Percentiles rank a stretch among this genome's conserved stretches.
These are phyloP conservation scores for Diplodia intermedia DNA, from an alignment of 2,329 filamentous ascomycete species.

Conservation along the genomic window DNA sequence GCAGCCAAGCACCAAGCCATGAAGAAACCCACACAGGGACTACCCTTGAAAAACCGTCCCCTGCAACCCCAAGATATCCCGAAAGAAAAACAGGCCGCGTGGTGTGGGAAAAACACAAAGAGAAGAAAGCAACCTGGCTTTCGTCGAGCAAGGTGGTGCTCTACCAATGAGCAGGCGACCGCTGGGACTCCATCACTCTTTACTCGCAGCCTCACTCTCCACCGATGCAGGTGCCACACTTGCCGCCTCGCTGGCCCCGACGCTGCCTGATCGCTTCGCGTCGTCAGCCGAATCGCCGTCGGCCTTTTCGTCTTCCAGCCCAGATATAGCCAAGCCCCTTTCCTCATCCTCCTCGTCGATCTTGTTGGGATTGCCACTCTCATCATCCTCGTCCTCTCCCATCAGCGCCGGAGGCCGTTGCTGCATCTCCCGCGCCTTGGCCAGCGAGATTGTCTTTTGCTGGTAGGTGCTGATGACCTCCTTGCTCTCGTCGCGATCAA, in stretches of 20 bases:
- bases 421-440: conserved; percentile 85
- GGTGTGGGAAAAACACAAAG: not conserved
- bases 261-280: conserved; percentile 18
- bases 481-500: conserved; percentile 82
- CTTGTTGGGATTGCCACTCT: conserved; percentile 39
- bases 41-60: not conserved
- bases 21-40: conserved; percentile 16
- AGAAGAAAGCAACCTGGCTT: conserved; percentile 9
- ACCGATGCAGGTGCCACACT: conserved; percentile 11
- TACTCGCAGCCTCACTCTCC: conserved; percentile 17
- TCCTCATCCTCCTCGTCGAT: conserved; percentile 47
- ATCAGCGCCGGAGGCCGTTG: conserved; percentile 90
- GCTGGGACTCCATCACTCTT: conserved; percentile 17
- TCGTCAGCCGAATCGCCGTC: conserved; percentile 5
- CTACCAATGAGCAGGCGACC: not conserved
- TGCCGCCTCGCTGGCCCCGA: conserved; percentile 19
- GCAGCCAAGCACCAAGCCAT: conserved; percentile 9
- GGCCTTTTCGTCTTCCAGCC: conserved; percentile 41
- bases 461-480: conserved; percentile 91
- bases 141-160: not conserved
- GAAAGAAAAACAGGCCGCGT: conserved; percentile 4
- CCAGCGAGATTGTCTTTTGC: conserved; percentile 92
- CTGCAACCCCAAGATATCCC: not conserved
- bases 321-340: conserved; percentile 47
- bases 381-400: conserved; percentile 56